These are phyloP conservation scores for Orbilia quercus DNA, from an alignment of 2,329 filamentous ascomycete species.

Conservation along the genomic window DNA sequence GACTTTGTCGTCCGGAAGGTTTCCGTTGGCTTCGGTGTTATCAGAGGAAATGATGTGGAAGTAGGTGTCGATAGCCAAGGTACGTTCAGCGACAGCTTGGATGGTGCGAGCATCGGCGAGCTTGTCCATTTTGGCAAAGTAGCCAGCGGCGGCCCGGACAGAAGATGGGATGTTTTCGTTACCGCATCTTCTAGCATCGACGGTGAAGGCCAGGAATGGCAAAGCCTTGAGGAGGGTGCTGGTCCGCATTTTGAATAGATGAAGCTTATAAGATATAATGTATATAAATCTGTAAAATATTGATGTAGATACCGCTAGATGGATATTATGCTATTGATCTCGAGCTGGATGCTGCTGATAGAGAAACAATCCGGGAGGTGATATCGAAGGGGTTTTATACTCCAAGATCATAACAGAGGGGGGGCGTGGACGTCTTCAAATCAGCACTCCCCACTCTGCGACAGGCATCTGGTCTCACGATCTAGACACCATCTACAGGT, in stretches of 20 bases:
- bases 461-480: constrained; percentile 8
- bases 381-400: constrained; percentile 51
- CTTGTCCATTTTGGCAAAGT: constrained; percentile 46
- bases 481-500: constrained; percentile 13
- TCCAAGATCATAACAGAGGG: constrained; percentile 2
- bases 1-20: constrained; percentile 59
- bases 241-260: constrained; percentile 39
- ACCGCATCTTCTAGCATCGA: constrained; percentile 44
- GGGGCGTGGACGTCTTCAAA: constrained; percentile 6
- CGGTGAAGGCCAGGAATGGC: constrained; percentile 40
- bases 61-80: constrained; percentile 60
- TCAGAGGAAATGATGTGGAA: constrained; percentile 62
- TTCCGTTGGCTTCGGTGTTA: constrained; percentile 57
- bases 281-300: constrained; percentile 3
- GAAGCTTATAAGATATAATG: neutral
- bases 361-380: constrained; percentile 27
- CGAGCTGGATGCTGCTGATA: constrained; percentile 41
- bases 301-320: neutral
- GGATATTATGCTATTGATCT: constrained; percentile 25
- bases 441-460: constrained; percentile 31
- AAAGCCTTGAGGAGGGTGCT: constrained; percentile 24
- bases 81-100: constrained; percentile 19
- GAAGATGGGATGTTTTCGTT: constrained; percentile 42
- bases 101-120: constrained; percentile 40
- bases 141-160: constrained; percentile 31